Evolutionary conservation across 768 basidiomycete species (phyloP).

Genomic region (Suillus occidentalis): DNA sequence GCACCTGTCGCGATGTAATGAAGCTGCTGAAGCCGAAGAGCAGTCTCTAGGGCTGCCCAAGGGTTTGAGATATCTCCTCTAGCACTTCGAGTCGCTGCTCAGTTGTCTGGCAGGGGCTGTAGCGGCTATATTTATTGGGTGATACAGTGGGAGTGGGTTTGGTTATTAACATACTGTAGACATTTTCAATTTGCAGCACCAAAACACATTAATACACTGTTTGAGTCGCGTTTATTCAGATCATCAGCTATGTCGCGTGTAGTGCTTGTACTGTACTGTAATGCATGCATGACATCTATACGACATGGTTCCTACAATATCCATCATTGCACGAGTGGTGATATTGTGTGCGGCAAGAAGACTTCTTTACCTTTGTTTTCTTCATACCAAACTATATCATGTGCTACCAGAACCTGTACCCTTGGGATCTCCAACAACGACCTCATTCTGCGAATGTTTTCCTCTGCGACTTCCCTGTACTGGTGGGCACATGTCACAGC

Average conservation of each 20-base stretch:
- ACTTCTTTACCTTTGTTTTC: constrained; percentile 41
- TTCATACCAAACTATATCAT: constrained; percentile 54
- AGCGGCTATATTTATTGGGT: neutral
- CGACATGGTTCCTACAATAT: neutral
- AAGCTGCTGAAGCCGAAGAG: constrained; percentile 37
- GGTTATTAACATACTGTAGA: neutral
- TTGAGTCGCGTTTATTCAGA: neutral
- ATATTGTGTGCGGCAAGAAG: constrained; percentile 33
- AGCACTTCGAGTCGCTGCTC: constrained; percentile 8
- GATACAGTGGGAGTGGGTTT: neutral
- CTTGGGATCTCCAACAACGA: constrained; percentile 37
- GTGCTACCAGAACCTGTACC: constrained; percentile 51
- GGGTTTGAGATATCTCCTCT: constrained; percentile 49
- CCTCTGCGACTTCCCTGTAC: constrained; percentile 42
- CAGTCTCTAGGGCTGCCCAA: constrained; percentile 31
- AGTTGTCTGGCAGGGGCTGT: neutral
- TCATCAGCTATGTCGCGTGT: neutral
- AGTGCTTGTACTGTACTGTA: neutral
- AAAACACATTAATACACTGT: neutral
- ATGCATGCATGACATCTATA: neutral
- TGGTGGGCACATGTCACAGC: constrained; percentile 41
- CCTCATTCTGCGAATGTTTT: constrained; percentile 42
- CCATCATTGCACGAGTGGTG: neutral
- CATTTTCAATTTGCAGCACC: neutral
- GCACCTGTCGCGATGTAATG: constrained; percentile 43